Percentiles rank a stretch among this genome's conserved stretches.
These are phyloP conservation scores for Hammondia hammondi DNA, from an alignment of 169 alveolate genomes.

Conservation along the genomic window DNA sequence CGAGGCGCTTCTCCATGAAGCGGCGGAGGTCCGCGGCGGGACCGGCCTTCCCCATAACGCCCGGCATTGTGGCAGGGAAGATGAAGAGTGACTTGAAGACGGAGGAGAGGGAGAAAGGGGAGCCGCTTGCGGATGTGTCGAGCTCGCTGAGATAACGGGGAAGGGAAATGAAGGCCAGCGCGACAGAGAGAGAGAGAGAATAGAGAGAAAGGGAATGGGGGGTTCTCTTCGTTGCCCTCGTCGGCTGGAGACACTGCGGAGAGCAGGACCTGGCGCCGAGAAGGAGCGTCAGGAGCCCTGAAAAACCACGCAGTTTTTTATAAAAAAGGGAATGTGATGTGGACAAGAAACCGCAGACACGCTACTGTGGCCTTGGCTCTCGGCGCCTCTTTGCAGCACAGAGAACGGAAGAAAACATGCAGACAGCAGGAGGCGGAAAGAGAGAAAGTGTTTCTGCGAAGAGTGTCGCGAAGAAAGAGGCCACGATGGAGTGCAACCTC, in stretches of 20 bases:
- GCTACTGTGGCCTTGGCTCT: too few relatives aligned
- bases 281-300: neutral
- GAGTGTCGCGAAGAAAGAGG: too few relatives aligned
- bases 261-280: neutral
- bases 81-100: neutral
- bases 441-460: too few relatives aligned
- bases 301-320: neutral
- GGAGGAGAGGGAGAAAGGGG: neutral
- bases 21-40: constrained; percentile 90
- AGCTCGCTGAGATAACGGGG: neutral
- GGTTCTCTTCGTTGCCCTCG: neutral
- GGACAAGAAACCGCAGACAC: too few relatives aligned
- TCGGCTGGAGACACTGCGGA: neutral
- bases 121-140: neutral
- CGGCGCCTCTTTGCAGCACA: too few relatives aligned
- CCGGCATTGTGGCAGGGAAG: constrained; percentile 70
- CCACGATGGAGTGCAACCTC: too few relatives aligned
- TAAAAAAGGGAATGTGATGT: too few relatives aligned
- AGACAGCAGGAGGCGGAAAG: too few relatives aligned
- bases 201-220: neutral
- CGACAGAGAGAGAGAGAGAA: neutral
- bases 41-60: constrained; percentile 83
- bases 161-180: neutral
- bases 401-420: too few relatives aligned
- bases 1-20: constrained; percentile 91